Evolutionary conservation across 495 filamentous ascomycete species (phyloP).

Genomic region (Halenospora varia): DNA sequence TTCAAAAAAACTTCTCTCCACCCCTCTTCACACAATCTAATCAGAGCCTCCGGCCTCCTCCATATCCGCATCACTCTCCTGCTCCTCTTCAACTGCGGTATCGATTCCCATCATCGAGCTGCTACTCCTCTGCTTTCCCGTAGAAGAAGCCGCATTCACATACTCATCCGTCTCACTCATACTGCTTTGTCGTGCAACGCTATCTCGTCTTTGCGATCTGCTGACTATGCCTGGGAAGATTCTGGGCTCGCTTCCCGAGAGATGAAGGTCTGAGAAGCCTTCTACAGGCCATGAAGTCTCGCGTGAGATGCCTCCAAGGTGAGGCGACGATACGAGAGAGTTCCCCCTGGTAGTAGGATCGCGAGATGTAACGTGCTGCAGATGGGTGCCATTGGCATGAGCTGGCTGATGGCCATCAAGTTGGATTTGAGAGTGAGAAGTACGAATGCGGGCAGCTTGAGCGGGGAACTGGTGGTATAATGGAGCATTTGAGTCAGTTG

Average conservation of each 20-base stretch:
- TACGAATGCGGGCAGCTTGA: constrained; percentile 23
- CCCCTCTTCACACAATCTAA: not conserved
- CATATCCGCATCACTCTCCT: constrained; percentile 13
- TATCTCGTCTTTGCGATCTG: constrained; percentile 49
- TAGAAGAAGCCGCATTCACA: not conserved
- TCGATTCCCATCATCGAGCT: not conserved
- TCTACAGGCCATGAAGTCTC: constrained; percentile 24
- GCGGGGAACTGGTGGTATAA: constrained; percentile 26
- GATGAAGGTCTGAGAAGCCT: constrained; percentile 31
- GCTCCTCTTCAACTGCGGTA: constrained; percentile 3
- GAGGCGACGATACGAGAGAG: constrained; percentile 21
- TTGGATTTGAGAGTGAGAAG: constrained; percentile 18
- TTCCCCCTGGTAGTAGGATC: constrained; percentile 23
- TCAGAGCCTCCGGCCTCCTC: constrained; percentile 12
- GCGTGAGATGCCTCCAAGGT: constrained; percentile 12
- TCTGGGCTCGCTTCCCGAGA: constrained; percentile 56
- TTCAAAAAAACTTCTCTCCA: not conserved
- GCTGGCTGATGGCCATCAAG: constrained; percentile 12
- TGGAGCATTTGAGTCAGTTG: not conserved
- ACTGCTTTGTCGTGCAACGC: constrained; percentile 25
- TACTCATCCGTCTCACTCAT: constrained; percentile 20
- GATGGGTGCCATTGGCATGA: constrained; percentile 15
- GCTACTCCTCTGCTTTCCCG: not conserved
- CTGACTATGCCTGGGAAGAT: constrained; percentile 72
- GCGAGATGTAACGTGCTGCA: constrained; percentile 19